A percentile compares a stretch with the other conserved stretches of the same genome.
Evolutionary conservation across 2,329 filamentous ascomycete species (phyloP).

Genomic region (Penicillium sp.): DNA sequence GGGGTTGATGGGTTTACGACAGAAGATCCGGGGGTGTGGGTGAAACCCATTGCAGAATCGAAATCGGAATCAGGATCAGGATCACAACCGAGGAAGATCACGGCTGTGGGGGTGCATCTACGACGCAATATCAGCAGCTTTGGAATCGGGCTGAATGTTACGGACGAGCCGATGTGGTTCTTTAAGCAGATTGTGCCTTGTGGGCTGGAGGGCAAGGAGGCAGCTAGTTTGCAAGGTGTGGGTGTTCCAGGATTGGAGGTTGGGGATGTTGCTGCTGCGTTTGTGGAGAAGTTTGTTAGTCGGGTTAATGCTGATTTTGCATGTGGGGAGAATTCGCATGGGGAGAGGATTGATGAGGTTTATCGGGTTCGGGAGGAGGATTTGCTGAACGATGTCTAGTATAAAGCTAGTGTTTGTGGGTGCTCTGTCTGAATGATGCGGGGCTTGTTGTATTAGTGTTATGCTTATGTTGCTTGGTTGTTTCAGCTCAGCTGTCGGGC

Average conservation of each 20-base stretch:
- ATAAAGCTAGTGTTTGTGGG: background rate
- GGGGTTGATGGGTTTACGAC: slow-evolving; percentile 63
- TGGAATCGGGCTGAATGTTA: slow-evolving; percentile 68
- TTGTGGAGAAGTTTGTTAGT: slow-evolving; percentile 41
- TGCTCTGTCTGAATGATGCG: background rate
- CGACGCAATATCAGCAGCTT: slow-evolving; percentile 78
- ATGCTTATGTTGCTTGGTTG: background rate
- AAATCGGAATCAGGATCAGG: background rate
- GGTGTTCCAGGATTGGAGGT: slow-evolving; percentile 29
- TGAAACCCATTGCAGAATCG: slow-evolving; percentile 29
- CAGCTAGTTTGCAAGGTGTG: slow-evolving; percentile 69
- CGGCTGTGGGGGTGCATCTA: slow-evolving; percentile 88
- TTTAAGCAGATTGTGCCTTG: slow-evolving; percentile 78
- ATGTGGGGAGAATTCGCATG: slow-evolving; percentile 26
- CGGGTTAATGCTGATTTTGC: slow-evolving; percentile 38
- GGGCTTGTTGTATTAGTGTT: background rate
- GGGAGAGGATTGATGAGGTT: slow-evolving; percentile 41
- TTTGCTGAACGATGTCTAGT: slow-evolving; percentile 2
- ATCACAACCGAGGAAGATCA: slow-evolving; percentile 63
- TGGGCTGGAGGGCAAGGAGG: slow-evolving; percentile 74
- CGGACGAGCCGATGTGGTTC: slow-evolving; percentile 62
- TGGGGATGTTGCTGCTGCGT: slow-evolving; percentile 41
- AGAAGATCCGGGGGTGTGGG: slow-evolving; percentile 84
- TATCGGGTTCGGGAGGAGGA: slow-evolving; percentile 39
- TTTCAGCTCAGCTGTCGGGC: background rate